Percentiles rank a stretch among this genome's conserved stretches.
phyloP scores from a whole-genome alignment of 2,329 filamentous ascomycete species.

The Ophioceras dolichostomum region DNA sequence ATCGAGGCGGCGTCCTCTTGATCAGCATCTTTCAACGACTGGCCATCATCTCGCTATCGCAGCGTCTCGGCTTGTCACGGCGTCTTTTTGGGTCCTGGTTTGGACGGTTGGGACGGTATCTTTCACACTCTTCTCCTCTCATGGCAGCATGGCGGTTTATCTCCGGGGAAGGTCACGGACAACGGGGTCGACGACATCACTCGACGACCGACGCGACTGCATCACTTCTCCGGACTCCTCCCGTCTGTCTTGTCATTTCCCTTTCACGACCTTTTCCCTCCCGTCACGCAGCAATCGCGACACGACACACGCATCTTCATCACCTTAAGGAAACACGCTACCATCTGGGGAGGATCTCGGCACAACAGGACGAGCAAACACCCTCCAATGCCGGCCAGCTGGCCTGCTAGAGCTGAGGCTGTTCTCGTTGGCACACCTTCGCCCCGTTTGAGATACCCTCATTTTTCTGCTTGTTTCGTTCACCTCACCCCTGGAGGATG shows the following conservation, averaged over 20 bases:
- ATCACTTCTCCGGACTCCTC: conserved; percentile 1
- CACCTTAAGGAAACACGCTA: neutral
- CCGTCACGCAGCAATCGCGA: neutral
- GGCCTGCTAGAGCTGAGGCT: neutral
- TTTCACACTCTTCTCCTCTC: conserved; percentile 1
- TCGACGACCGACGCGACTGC: too few species aligned
- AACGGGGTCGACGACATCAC: too few species aligned
- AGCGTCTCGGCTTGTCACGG: too few species aligned
- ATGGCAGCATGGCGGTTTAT: too few species aligned
- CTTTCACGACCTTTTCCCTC: neutral
- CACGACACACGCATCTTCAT: neutral
- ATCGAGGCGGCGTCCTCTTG: conserved; percentile 5
- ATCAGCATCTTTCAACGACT: neutral
- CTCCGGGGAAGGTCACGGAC: too few species aligned
- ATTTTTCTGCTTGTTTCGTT: neutral
- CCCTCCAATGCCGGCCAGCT: neutral
- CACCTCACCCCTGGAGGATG: conserved; percentile 3
- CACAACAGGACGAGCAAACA: neutral
- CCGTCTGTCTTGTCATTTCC: conserved; percentile 1
- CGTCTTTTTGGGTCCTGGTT: conserved; percentile 1
- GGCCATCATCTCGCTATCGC: neutral
- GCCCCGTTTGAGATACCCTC: neutral
- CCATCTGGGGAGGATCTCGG: neutral
- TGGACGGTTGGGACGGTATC: neutral
- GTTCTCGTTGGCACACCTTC: neutral